A percentile compares a stretch with the other conserved stretches of the same genome.
Conservation (phyloP, 805 yeast genomes). For the Candida palmyrensis region DNA sequence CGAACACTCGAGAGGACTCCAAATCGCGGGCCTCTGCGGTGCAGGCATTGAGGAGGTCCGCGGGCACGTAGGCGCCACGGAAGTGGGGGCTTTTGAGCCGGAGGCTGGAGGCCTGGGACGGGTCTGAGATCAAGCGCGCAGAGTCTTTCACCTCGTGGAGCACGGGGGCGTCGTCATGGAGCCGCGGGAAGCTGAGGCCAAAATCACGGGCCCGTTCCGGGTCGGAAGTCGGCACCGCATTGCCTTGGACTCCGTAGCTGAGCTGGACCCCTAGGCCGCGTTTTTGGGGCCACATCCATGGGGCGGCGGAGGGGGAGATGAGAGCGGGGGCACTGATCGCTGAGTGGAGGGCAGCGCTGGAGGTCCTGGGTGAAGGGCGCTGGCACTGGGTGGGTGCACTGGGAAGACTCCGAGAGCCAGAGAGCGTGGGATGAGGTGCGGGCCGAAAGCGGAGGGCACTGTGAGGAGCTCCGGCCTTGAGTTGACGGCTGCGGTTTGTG, state of each 20-base stretch:
- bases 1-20: constrained; percentile 21
- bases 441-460: too few species aligned
- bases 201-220: too few species aligned
- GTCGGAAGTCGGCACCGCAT: constrained; percentile 13
- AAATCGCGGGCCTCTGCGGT: constrained; percentile 21
- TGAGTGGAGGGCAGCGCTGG: too few species aligned
- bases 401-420: too few species aligned
- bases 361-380: too few species aligned
- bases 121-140: constrained; percentile 3
- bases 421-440: too few species aligned
- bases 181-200: too few species aligned
- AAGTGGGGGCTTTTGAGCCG: constrained; percentile 8
- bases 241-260: constrained; percentile 41
- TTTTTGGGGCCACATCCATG: constrained; percentile 35
- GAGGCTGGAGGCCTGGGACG: constrained; percentile 5
- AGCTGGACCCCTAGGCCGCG: constrained; percentile 33
- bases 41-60: constrained; percentile 14
- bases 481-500: too few species aligned
- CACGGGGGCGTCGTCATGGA: background rate
- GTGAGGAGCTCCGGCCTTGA: too few species aligned
- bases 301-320: background rate
- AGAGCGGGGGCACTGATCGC: too few species aligned
- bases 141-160: background rate
- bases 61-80: constrained; percentile 22
- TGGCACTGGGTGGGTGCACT: too few species aligned